Evolutionary conservation across 495 filamentous ascomycete genomes (phyloP).

Genomic region (Hypoxylon trugodes): DNA sequence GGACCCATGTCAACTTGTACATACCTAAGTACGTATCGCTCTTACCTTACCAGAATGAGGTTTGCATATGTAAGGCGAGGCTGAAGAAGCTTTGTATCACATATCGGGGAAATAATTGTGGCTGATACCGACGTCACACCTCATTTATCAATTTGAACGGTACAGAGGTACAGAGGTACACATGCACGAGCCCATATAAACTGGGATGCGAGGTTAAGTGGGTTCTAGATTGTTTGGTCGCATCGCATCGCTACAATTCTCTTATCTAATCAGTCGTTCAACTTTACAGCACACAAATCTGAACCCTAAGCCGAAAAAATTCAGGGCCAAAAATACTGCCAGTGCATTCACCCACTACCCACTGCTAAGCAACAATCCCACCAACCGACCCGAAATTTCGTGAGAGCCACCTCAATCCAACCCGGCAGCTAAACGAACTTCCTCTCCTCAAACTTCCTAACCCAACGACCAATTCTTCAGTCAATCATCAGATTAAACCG

Average conservation of each 20-base stretch:
- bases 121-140: conserved; percentile 19
- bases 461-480: conserved; percentile 32
- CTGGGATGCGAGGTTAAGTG: no score
- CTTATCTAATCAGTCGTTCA: conserved; percentile 12
- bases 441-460: conserved; percentile 17
- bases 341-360: conserved; percentile 32
- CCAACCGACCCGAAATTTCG: conserved; percentile 25
- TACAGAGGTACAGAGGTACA: no score
- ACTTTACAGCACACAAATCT: conserved; percentile 38
- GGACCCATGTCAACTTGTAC: neutral
- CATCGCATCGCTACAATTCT: neutral
- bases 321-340: conserved; percentile 33
- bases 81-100: no score
- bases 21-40: neutral
- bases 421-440: conserved; percentile 29
- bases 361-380: conserved; percentile 32
- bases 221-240: no score
- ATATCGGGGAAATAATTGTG: conserved; percentile 21
- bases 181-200: no score
- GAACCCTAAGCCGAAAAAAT: conserved; percentile 46
- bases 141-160: neutral
- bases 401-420: conserved; percentile 31
- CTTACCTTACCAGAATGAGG: neutral
- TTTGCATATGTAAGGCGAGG: conserved; percentile 29
- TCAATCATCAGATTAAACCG: conserved; percentile 41